Conservation (phyloP, 768 basidiomycete genomes). For the Krasilnikovozyma curviuscula region DNA sequence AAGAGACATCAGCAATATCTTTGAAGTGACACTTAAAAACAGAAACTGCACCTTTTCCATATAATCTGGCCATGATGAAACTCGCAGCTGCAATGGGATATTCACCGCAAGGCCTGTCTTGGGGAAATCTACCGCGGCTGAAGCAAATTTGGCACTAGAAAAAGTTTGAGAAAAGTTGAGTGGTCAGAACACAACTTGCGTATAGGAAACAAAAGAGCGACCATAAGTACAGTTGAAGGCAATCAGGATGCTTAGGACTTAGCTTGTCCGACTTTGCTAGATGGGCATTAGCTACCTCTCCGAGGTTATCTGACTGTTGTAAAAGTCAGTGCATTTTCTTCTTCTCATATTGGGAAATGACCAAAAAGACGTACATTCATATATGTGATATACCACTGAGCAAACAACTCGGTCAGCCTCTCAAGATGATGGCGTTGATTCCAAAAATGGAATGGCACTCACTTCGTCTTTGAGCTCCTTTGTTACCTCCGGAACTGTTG, state of each 20-base stretch:
- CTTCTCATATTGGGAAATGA: background rate
- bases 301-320: background rate
- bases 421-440: background rate
- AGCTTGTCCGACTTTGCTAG: background rate
- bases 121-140: slow-evolving; percentile 5
- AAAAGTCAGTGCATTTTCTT: background rate
- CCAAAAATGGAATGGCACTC: background rate
- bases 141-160: slow-evolving; percentile 1
- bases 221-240: background rate
- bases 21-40: too few species aligned
- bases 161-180: background rate
- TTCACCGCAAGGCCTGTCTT: slow-evolving; percentile 3
- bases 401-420: background rate
- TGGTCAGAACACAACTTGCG: background rate
- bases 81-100: background rate
- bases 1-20: too few species aligned
- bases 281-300: background rate
- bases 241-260: background rate
- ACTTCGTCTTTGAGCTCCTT: background rate
- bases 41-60: too few species aligned
- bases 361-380: background rate
- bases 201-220: background rate
- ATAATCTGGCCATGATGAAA: too few species aligned
- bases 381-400: slow-evolving; percentile 8
- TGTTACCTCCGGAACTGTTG: background rate